phyloP scores from a whole-genome alignment of 768 basidiomycete genomes.

The Agaricus subrufescens region DNA sequence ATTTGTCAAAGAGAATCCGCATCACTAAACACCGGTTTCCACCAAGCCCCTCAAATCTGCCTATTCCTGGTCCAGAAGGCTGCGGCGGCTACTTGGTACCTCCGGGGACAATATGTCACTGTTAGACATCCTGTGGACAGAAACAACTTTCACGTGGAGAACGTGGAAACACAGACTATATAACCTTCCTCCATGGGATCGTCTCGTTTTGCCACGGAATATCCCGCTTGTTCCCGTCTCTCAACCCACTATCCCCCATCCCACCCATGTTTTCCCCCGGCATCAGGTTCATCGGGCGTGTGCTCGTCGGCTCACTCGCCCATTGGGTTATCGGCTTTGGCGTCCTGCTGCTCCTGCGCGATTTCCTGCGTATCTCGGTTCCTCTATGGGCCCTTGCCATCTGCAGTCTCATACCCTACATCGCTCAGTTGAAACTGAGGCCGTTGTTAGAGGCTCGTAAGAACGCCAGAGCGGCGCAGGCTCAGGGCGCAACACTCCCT shows the following conservation, averaged over 20 bases:
- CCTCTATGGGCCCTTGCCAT: neutral
- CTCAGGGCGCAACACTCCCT: conserved; percentile 27
- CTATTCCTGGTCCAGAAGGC: no score
- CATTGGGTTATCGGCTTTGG: neutral
- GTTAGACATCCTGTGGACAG: no score
- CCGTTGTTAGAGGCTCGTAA: neutral
- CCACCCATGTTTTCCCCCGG: neutral
- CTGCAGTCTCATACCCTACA: neutral
- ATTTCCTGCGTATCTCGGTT: neutral
- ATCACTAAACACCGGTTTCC: no score
- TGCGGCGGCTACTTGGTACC: no score
- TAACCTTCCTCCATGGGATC: conserved; percentile 21
- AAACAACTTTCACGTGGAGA: no score
- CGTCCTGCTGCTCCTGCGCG: neutral
- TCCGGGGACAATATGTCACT: no score
- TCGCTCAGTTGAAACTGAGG: neutral
- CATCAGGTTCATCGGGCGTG: neutral
- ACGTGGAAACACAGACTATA: no score
- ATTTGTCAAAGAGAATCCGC: no score
- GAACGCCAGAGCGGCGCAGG: conserved; percentile 19
- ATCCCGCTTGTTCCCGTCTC: conserved; percentile 52
- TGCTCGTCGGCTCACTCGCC: neutral
- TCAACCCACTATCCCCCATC: neutral
- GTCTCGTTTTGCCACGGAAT: conserved; percentile 32
- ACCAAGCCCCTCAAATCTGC: no score